Conservation (phyloP, 805 yeast species). For the Lipomyces sp. region DNA sequence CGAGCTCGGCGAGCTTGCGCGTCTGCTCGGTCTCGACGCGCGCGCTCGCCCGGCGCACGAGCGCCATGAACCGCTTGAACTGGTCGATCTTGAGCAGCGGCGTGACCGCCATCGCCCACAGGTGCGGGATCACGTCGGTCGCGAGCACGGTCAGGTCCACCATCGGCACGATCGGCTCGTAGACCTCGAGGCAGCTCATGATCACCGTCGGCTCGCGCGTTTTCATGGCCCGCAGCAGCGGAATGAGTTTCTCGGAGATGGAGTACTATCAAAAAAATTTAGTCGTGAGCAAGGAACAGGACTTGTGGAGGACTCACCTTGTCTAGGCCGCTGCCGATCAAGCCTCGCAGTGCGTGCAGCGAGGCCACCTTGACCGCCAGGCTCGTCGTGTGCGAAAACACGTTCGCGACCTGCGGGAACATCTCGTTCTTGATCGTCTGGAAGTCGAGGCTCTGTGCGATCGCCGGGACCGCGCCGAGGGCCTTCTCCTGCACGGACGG, state of each 20-base stretch:
- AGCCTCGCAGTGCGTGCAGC: constrained; percentile 53
- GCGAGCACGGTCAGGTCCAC: constrained; percentile 52
- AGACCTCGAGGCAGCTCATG: constrained; percentile 47
- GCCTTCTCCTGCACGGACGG: constrained; percentile 53
- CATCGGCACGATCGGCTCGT: constrained; percentile 37
- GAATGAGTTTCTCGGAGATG: constrained; percentile 75
- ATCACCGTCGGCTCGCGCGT: constrained; percentile 70
- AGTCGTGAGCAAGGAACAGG: not conserved
- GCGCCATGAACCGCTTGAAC: constrained; percentile 42
- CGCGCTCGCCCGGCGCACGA: constrained; percentile 44
- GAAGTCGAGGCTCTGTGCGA: constrained; percentile 55
- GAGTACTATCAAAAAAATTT: constrained; percentile 40
- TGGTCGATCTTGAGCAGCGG: constrained; percentile 44
- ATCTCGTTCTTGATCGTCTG: constrained; percentile 68
- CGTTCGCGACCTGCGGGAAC: constrained; percentile 66
- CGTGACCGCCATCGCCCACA: constrained; percentile 51
- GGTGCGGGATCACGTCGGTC: constrained; percentile 52
- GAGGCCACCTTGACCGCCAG: constrained; percentile 72
- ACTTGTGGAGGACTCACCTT: constrained; percentile 35
- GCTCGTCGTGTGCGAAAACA: constrained; percentile 82
- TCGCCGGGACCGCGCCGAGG: constrained; percentile 44
- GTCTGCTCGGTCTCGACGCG: constrained; percentile 47
- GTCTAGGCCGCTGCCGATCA: constrained; percentile 66
- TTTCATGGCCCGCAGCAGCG: constrained; percentile 69
- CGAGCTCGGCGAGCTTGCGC: constrained; percentile 34